A percentile compares a stretch with the other conserved stretches of the same genome.
phyloP scores from a whole-genome alignment of 2,329 filamentous ascomycete genomes.

The Albifimbria verrucaria region DNA sequence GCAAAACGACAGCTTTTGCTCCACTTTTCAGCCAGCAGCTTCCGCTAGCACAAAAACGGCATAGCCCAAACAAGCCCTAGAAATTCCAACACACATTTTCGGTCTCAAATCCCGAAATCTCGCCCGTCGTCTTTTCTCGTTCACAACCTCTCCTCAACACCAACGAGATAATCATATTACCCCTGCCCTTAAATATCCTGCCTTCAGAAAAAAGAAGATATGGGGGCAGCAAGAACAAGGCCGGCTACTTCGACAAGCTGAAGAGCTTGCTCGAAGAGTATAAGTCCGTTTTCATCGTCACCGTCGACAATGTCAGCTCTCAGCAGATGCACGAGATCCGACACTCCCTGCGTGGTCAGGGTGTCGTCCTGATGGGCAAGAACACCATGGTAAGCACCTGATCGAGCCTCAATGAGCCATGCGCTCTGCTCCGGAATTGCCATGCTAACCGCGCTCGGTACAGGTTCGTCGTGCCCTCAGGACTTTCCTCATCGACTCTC shows the following conservation, averaged over 20 bases:
- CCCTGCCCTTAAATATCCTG: slow-evolving; percentile 96
- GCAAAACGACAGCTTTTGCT: too few relatives aligned
- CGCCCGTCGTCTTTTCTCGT: slow-evolving; percentile 1
- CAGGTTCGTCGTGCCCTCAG: slow-evolving; percentile 95
- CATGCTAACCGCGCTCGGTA: slow-evolving; percentile 12
- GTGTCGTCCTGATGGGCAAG: slow-evolving; percentile 98
- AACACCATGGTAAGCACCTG: slow-evolving; percentile 98
- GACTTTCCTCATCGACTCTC: slow-evolving; percentile 84
- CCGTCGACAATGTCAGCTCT: slow-evolving; percentile 99
- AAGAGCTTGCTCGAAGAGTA: slow-evolving; percentile 95
- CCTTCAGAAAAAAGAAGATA: slow-evolving; percentile 94
- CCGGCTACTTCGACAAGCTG: slow-evolving; percentile 99
- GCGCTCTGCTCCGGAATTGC: background rate
- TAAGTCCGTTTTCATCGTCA: slow-evolving; percentile 95
- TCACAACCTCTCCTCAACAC: slow-evolving; percentile 16
- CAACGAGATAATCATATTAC: slow-evolving; percentile 20
- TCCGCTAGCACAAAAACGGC: slow-evolving; percentile 9
- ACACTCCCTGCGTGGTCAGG: slow-evolving; percentile 81
- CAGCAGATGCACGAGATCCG: slow-evolving; percentile 99
- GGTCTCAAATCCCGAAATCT: slow-evolving; percentile 20
- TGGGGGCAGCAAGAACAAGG: slow-evolving; percentile 98
- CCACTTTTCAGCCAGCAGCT: too few relatives aligned
- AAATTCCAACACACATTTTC: slow-evolving; percentile 27
- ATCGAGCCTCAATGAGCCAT: background rate
- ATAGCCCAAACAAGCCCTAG: slow-evolving; percentile 36